A percentile compares a stretch with the other conserved stretches of the same genome.
Evolutionary conservation across 768 basidiomycete species (phyloP).

Genomic region (Lentinula sp.): DNA sequence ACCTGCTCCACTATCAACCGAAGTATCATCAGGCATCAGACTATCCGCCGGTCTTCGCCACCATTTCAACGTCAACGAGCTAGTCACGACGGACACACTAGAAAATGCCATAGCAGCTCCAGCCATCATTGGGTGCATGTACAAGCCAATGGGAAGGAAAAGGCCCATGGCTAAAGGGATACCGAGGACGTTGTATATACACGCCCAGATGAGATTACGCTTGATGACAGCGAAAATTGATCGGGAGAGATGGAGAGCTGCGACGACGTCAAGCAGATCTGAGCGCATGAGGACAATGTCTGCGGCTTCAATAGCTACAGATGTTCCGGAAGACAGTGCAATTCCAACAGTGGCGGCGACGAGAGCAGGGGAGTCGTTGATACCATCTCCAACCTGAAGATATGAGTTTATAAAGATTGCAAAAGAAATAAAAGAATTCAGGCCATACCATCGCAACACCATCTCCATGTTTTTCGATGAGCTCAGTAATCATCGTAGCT

Average conservation of each 20-base stretch:
- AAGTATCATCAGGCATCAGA: slow-evolving; percentile 56
- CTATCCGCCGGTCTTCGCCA: slow-evolving; percentile 72
- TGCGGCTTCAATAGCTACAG: slow-evolving; percentile 96
- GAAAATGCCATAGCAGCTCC: slow-evolving; percentile 99
- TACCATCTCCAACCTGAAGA: slow-evolving; percentile 90
- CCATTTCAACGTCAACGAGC: slow-evolving; percentile 79
- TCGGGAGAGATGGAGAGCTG: slow-evolving; percentile 86
- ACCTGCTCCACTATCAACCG: slow-evolving; percentile 32
- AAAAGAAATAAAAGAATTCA: slow-evolving; percentile 7
- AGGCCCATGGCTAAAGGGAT: slow-evolving; percentile 98
- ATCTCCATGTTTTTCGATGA: slow-evolving; percentile 64
- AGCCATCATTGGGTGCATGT: slow-evolving; percentile 97
- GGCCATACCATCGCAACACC: slow-evolving; percentile 84
- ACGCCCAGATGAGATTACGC: slow-evolving; percentile 95
- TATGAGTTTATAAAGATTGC: not conserved
- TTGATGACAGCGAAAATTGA: slow-evolving; percentile 86
- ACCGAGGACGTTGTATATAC: slow-evolving; percentile 86
- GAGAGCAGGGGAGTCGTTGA: slow-evolving; percentile 97
- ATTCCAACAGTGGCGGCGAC: slow-evolving; percentile 96
- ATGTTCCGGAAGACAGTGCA: slow-evolving; percentile 92
- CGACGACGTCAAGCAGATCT: slow-evolving; percentile 95
- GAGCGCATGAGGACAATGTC: slow-evolving; percentile 98
- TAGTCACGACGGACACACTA: slow-evolving; percentile 90
- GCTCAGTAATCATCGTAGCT: slow-evolving; percentile 73
- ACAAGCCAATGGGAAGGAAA: slow-evolving; percentile 85